phyloP scores from a whole-genome alignment of 2,329 filamentous ascomycete species.

The Curvularia lunata region DNA sequence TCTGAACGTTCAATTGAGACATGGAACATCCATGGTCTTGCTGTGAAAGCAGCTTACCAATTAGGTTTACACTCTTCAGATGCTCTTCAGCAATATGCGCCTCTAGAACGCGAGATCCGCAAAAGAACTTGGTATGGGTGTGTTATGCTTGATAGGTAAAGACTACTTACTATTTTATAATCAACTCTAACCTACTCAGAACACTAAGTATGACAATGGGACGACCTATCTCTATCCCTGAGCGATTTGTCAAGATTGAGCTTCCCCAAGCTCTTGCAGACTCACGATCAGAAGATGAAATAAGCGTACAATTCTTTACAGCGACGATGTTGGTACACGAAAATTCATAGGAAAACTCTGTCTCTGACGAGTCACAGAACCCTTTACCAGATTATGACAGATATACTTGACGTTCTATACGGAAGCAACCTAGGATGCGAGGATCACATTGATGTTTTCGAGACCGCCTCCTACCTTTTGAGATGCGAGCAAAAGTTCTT shows the following conservation, averaged over 20 bases:
- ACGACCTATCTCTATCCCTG: constrained; percentile 55
- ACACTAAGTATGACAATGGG: constrained; percentile 61
- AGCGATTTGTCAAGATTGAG: constrained; percentile 52
- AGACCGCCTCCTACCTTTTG: constrained; percentile 42
- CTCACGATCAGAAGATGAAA: neutral
- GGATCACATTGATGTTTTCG: constrained; percentile 24
- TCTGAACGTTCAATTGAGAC: constrained; percentile 61
- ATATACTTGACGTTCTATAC: constrained; percentile 52
- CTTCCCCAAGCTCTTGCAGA: constrained; percentile 28
- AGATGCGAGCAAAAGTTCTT: constrained; percentile 50
- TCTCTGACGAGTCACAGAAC: constrained; percentile 26
- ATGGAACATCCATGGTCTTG: constrained; percentile 62
- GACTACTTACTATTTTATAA: neutral
- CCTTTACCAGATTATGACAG: constrained; percentile 42
- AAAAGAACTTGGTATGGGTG: constrained; percentile 60
- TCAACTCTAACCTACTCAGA: constrained; percentile 27
- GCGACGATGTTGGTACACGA: constrained; percentile 41
- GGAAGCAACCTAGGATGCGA: constrained; percentile 54
- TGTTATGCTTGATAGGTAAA: constrained; percentile 55
- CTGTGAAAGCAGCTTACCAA: constrained; percentile 59
- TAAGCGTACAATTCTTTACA: constrained; percentile 40
- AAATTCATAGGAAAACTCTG: neutral
- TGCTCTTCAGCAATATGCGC: constrained; percentile 45
- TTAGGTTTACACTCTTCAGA: constrained; percentile 59
- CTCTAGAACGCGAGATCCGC: constrained; percentile 56